Evolutionary conservation across 495 filamentous ascomycete species (phyloP).

Genomic region (Tricharina praecox): DNA sequence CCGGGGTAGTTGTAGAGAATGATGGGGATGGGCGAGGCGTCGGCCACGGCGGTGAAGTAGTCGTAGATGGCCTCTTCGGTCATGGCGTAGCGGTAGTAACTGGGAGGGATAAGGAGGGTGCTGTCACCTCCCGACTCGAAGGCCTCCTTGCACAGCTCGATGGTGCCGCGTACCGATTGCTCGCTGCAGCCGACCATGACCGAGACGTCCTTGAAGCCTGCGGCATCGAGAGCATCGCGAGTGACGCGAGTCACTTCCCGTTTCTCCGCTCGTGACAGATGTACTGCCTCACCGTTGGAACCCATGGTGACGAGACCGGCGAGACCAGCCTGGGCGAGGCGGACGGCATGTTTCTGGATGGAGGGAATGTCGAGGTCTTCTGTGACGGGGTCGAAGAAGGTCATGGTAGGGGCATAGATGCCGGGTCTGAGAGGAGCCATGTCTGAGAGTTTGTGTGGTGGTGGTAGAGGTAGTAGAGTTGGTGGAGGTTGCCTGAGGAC

Average conservation of each 20-base stretch:
- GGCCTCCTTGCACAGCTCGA: conserved; percentile 55
- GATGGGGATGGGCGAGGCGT: conserved; percentile 57
- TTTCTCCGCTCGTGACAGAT: conserved; percentile 60
- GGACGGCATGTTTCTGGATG: conserved; percentile 63
- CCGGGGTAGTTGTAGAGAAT: conserved; percentile 85
- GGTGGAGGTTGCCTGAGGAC: no score
- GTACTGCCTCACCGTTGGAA: conserved; percentile 77
- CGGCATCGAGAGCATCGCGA: conserved; percentile 64
- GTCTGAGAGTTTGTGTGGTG: not conserved
- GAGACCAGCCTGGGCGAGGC: conserved; percentile 65
- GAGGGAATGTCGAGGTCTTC: conserved; percentile 67
- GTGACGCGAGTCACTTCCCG: conserved; percentile 59
- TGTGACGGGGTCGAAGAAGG: conserved; percentile 66
- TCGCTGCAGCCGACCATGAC: conserved; percentile 70
- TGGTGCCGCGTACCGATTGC: conserved; percentile 58
- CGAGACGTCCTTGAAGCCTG: conserved; percentile 56
- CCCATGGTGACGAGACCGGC: conserved; percentile 77
- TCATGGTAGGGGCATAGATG: conserved; percentile 81
- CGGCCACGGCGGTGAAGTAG: conserved; percentile 62
- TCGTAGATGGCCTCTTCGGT: conserved; percentile 60
- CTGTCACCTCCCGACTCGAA: conserved; percentile 56
- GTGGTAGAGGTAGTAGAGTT: not conserved
- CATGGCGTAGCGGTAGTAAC: conserved; percentile 66
- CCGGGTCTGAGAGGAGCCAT: conserved; percentile 52
- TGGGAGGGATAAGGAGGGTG: conserved; percentile 58